Evolutionary conservation across 2,329 filamentous ascomycete species (phyloP), one percentile per base, ranked within the genome.

Genomic region (Stagonosporopsis chrysanthemi): DNA sequence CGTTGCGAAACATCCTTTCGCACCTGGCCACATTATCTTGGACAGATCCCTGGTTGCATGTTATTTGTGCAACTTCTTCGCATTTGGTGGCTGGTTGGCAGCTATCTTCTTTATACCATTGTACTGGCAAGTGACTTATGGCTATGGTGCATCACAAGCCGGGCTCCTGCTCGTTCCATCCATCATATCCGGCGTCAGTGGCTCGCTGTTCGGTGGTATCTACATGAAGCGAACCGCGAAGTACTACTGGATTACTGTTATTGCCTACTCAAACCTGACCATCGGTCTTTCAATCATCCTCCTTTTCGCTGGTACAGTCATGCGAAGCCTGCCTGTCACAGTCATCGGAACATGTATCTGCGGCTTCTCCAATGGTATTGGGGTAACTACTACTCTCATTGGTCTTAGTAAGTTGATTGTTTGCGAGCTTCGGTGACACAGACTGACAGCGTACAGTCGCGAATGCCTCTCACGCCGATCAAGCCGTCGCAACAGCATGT

Each of bases 401-500:
- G 88, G 83, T 1, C 80, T 92, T 35, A 84, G 80, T 82, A 70
- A 73, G 79, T 76, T 28, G 3, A 33, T n/a, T 17, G 12, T 12
- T 29, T 12, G 7, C 29, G 28, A 19, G 11, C 8, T 3, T 33
- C 3, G n/a, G 9, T 40, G 36, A 15, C 17, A 29, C 23, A 23
- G 40, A 36, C 56, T 56, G 44, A 58, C 35, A 49, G 3, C 56
- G 26, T 31, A 19, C 52, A 81, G 86, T 93, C 61, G 87, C 90
- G 29, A 91, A 92, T 69, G 84, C 88, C 0, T 78, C 84, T 1
- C 79, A 81, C 3, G 81, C 86, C 40, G 90, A 93, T 63, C 87
- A 90, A 60, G 90, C 91, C 2, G 84, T 93, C 1, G 89, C 88
- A 4, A 90, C 90, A 15, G 90, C 91, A 7, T 92, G 89, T 73